These are phyloP conservation scores for Aspergillus biplanus DNA, from an alignment of 495 filamentous ascomycete species.

Conservation along the genomic window DNA sequence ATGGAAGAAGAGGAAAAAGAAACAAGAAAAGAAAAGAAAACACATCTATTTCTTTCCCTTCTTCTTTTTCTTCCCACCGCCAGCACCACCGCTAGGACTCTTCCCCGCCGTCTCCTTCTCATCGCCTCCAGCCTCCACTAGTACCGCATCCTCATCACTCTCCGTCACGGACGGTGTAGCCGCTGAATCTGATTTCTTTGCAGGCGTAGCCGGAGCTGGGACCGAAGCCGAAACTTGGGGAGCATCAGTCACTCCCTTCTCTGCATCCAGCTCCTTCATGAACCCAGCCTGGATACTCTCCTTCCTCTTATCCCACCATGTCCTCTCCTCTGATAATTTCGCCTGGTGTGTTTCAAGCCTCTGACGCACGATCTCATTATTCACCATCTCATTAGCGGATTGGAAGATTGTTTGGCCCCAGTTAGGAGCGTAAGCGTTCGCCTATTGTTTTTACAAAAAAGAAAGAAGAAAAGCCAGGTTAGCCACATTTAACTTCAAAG, in stretches of 20 bases:
- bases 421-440: slow-evolving; percentile 80
- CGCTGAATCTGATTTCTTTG: slow-evolving; percentile 18
- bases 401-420: slow-evolving; percentile 98
- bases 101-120: slow-evolving; percentile 39
- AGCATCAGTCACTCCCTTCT: slow-evolving; percentile 31
- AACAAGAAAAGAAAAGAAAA: slow-evolving; percentile 7
- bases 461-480: too few species aligned
- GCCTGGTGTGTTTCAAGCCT: slow-evolving; percentile 66
- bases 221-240: slow-evolving; percentile 27
- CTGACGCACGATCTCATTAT: slow-evolving; percentile 64
- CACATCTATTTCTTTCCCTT: slow-evolving; percentile 67
- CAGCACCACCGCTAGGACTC: slow-evolving; percentile 14
- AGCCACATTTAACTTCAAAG: too few species aligned
- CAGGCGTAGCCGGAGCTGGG: slow-evolving; percentile 23
- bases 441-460: slow-evolving; percentile 46
- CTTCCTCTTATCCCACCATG: slow-evolving; percentile 90
- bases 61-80: slow-evolving; percentile 63
- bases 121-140: slow-evolving; percentile 75
- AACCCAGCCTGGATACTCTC: slow-evolving; percentile 73
- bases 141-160: slow-evolving; percentile 83
- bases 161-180: slow-evolving; percentile 45
- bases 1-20: slow-evolving; percentile 1
- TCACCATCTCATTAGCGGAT: slow-evolving; percentile 82
- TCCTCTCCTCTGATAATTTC: slow-evolving; percentile 70
- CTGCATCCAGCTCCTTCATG: slow-evolving; percentile 79